phyloP scores from a whole-genome alignment of 2,329 filamentous ascomycete genomes.

The Xylariaceae sp. region DNA sequence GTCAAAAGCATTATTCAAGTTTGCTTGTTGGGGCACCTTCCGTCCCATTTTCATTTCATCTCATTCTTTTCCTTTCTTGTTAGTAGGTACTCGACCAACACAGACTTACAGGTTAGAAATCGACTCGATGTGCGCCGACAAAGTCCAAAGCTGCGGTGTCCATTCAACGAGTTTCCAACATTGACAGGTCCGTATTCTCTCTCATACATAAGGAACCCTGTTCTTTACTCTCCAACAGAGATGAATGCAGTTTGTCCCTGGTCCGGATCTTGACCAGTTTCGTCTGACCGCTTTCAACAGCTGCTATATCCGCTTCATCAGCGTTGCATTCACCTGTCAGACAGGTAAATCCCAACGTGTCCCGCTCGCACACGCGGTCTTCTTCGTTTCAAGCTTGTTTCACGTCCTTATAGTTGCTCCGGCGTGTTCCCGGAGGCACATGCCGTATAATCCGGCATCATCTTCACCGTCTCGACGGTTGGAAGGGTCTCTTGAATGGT shows the following conservation, averaged over 20 bases:
- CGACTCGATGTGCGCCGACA: too few relatives aligned
- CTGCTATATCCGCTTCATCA: conserved; percentile 30
- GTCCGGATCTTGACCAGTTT: conserved; percentile 38
- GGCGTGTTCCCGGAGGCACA: too few relatives aligned
- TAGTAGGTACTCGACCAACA: too few relatives aligned
- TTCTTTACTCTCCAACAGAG: conserved; percentile 25
- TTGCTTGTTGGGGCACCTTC: conserved; percentile 32
- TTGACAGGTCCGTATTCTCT: background rate
- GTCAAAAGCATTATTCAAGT: conserved; percentile 18
- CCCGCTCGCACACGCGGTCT: conserved; percentile 45
- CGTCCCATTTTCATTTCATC: conserved; percentile 6
- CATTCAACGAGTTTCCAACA: too few relatives aligned
- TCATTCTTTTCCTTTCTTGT: too few relatives aligned
- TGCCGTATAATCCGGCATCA: too few relatives aligned
- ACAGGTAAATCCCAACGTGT: conserved; percentile 50
- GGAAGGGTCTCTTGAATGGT: too few relatives aligned
- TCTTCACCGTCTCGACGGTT: too few relatives aligned
- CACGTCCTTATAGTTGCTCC: too few relatives aligned
- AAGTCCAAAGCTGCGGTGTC: too few relatives aligned
- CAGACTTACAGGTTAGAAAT: background rate
- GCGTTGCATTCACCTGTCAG: conserved; percentile 38
- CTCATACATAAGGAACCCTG: conserved; percentile 24
- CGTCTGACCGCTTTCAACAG: conserved; percentile 43
- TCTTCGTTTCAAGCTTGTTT: too few relatives aligned
- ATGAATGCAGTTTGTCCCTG: conserved; percentile 26